A percentile compares a stretch with the other conserved stretches of the same genome.
phyloP scores from a whole-genome alignment of 2,329 filamentous ascomycete species.

The Aureobasidium melanogenum region DNA sequence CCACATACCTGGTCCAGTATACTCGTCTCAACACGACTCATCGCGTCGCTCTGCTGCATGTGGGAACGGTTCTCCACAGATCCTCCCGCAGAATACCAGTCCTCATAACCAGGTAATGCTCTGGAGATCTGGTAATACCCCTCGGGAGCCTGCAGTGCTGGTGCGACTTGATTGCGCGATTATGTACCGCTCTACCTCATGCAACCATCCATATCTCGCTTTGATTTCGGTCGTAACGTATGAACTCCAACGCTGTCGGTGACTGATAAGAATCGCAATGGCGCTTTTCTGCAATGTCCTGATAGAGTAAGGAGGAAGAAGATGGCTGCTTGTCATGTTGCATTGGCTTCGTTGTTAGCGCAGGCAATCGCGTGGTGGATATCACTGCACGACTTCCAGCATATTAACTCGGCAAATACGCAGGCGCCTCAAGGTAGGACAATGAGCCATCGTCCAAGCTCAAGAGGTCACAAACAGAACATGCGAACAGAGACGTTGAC shows the following conservation, averaged over 20 bases:
- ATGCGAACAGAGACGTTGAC: not conserved
- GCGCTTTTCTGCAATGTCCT: not conserved
- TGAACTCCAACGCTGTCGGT: not conserved
- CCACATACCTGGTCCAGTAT: not conserved
- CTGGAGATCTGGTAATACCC: slow-evolving; percentile 3
- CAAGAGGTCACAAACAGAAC: not conserved
- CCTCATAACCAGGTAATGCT: slow-evolving; percentile 8
- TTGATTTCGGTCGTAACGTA: not conserved
- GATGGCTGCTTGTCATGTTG: not conserved
- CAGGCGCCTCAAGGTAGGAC: not conserved
- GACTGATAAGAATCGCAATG: not conserved
- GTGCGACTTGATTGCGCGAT: slow-evolving; percentile 8
- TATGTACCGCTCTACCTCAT: not conserved
- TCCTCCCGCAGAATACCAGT: not conserved
- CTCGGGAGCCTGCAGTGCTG: not conserved
- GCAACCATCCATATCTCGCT: not conserved
- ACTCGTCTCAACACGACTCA: not conserved
- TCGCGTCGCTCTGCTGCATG: not conserved
- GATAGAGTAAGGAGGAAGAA: not conserved
- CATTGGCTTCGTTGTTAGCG: not conserved
- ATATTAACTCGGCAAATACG: not conserved
- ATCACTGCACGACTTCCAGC: not conserved
- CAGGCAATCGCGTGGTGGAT: not conserved
- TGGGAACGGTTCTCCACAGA: slow-evolving; percentile 3
- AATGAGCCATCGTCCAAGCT: not conserved